Conservation (phyloP, 192 early-diverging fungal genomes). For the Coemansia sp. region DNA sequence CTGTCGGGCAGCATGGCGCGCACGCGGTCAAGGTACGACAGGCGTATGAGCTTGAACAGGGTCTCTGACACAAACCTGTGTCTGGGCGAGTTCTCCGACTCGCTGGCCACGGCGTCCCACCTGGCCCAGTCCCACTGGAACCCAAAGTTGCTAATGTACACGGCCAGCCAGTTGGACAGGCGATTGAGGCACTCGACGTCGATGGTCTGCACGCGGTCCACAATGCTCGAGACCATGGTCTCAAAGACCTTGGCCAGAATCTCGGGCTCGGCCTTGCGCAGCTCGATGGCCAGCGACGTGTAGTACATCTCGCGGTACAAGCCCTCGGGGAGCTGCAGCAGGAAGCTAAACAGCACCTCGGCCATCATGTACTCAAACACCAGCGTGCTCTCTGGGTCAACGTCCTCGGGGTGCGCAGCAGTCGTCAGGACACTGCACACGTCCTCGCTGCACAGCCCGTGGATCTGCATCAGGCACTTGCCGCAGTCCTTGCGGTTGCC, state of each 20-base stretch:
- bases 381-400: constrained; percentile 38
- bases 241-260: constrained; percentile 33
- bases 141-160: constrained; percentile 91
- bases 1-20: constrained; percentile 70
- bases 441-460: constrained; percentile 53
- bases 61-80: constrained; percentile 78
- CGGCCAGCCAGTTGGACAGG: constrained; percentile 83
- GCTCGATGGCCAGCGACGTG: constrained; percentile 51
- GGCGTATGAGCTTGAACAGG: constrained; percentile 77
- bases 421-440: constrained; percentile 47
- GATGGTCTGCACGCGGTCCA: constrained; percentile 16
- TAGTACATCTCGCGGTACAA: constrained; percentile 51
- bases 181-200: constrained; percentile 85
- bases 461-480: constrained; percentile 69
- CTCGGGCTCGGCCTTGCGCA: constrained; percentile 53
- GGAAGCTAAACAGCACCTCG: constrained; percentile 57
- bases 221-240: constrained; percentile 26
- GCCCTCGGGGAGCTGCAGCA: constrained; percentile 60
- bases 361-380: constrained; percentile 57
- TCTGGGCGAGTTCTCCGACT: constrained; percentile 19
- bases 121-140: constrained; percentile 86
- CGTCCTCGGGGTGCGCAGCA: constrained; percentile 26
- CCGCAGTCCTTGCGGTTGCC: constrained; percentile 92
- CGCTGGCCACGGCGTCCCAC: constrained; percentile 56
- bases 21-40: constrained; percentile 89